phyloP scores from a whole-genome alignment of 2,329 filamentous ascomycete genomes.

The Emergomyces africanus region DNA sequence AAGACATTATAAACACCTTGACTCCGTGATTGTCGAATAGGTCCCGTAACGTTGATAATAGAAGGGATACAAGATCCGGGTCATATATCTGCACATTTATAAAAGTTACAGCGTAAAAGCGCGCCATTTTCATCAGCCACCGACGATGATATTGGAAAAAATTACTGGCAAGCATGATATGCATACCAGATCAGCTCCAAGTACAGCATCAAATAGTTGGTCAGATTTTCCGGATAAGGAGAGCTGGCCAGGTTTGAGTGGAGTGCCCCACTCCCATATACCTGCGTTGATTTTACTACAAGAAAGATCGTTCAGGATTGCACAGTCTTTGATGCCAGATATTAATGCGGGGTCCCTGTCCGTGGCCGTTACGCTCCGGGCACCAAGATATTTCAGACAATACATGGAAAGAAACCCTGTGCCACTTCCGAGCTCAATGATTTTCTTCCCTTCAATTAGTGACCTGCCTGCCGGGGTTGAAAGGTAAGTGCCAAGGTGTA shows the following conservation, averaged over 20 bases:
- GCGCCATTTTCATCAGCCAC: constrained; percentile 1
- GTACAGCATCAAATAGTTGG: constrained; percentile 25
- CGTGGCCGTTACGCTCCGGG: constrained; percentile 44
- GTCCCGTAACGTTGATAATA: constrained; percentile 43
- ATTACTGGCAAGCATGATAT: background rate
- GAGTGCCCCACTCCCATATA: constrained; percentile 32
- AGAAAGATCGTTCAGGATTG: constrained; percentile 21
- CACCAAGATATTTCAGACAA: constrained; percentile 45
- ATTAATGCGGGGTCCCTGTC: constrained; percentile 44
- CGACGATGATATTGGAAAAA: background rate
- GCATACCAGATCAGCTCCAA: constrained; percentile 31
- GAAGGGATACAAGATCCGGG: constrained; percentile 41
- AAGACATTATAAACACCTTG: constrained; percentile 45
- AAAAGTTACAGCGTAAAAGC: constrained; percentile 1
- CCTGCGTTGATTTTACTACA: constrained; percentile 16
- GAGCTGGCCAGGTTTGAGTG: constrained; percentile 11
- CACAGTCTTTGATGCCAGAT: constrained; percentile 26
- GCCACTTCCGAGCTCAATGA: constrained; percentile 55
- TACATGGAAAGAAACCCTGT: constrained; percentile 54
- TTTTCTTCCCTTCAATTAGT: constrained; percentile 38
- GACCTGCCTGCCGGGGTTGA: constrained; percentile 31
- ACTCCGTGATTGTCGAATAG: constrained; percentile 42
- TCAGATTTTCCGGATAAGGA: background rate
- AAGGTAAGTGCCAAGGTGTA: constrained; percentile 51
- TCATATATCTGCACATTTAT: constrained; percentile 44